Conservation (phyloP, 1,284 basidiomycete species). For the Chalciporus sp. region DNA sequence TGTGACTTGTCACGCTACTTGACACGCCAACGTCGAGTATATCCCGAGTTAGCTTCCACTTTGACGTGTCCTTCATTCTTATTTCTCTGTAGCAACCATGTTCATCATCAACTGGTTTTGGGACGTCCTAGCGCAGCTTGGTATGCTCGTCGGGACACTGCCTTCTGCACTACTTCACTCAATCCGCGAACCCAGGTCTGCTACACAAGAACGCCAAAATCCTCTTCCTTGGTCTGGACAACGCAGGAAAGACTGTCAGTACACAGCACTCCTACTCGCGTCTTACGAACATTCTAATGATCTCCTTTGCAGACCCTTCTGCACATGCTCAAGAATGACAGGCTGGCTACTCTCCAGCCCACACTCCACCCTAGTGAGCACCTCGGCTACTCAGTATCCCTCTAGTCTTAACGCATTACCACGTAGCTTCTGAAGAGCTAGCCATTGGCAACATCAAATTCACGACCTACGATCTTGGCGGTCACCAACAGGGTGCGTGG, state of each 20-base stretch:
- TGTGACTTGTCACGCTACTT: constrained; percentile 26
- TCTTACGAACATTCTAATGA: constrained; percentile 6
- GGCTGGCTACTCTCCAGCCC: constrained; percentile 96
- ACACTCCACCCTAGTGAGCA: constrained; percentile 95
- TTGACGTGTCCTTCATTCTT: constrained; percentile 25
- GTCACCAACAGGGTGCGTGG: constrained; percentile 88
- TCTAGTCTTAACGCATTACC: constrained; percentile 1
- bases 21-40: background rate
- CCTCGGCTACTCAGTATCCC: background rate
- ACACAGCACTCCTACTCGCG: background rate
- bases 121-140: constrained; percentile 90
- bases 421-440: constrained; percentile 95
- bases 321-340: constrained; percentile 99
- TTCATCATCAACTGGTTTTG: constrained; percentile 94
- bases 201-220: constrained; percentile 99
- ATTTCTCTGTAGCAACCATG: constrained; percentile 50
- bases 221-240: constrained; percentile 97
- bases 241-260: constrained; percentile 97
- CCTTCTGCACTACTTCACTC: background rate
- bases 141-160: constrained; percentile 47
- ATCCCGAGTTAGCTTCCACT: constrained; percentile 1
- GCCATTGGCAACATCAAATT: constrained; percentile 99
- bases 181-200: constrained; percentile 61
- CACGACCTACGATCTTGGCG: constrained; percentile 98
- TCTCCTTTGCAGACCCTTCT: constrained; percentile 80